Evolutionary conservation across 352 stramenopile species (phyloP).

Genomic region (Globisporangium echinulatum): DNA sequence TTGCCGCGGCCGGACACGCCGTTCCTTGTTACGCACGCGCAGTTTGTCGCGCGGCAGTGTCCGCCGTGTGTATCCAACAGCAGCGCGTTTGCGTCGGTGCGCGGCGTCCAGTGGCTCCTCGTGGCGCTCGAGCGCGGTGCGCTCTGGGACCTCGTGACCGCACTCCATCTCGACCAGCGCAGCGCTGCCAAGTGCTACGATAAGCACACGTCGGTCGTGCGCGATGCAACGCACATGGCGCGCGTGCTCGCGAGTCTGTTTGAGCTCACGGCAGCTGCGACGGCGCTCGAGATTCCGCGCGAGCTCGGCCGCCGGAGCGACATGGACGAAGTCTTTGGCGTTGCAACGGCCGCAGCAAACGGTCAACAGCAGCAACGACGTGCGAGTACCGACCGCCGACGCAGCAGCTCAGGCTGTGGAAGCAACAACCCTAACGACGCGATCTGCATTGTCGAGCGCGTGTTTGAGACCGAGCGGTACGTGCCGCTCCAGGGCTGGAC

Average conservation of each 20-base stretch:
- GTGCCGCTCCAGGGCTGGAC: constrained; percentile 70
- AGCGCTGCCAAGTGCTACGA: constrained; percentile 56
- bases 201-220: constrained; percentile 36
- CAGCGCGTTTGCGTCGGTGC: constrained; percentile 52
- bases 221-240: constrained; percentile 31
- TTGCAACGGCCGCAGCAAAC: neutral
- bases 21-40: constrained; percentile 49
- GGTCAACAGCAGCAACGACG: constrained; percentile 9
- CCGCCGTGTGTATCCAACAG: constrained; percentile 33
- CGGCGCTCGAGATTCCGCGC: constrained; percentile 46
- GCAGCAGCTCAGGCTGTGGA: neutral
- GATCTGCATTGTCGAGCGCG: constrained; percentile 55
- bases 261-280: constrained; percentile 38
- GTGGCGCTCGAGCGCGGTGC: constrained; percentile 50
- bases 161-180: constrained; percentile 33
- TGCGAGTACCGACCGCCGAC: neutral
- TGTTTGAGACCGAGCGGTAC: constrained; percentile 71
- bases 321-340: constrained; percentile 35
- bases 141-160: constrained; percentile 48
- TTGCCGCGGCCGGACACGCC: constrained; percentile 39
- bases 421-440: neutral
- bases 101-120: constrained; percentile 70
- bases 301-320: constrained; percentile 38
- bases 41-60: constrained; percentile 49
- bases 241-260: constrained; percentile 44